These are phyloP conservation scores for Russula dissimulans DNA, from an alignment of 768 basidiomycete species.

Conservation along the genomic window DNA sequence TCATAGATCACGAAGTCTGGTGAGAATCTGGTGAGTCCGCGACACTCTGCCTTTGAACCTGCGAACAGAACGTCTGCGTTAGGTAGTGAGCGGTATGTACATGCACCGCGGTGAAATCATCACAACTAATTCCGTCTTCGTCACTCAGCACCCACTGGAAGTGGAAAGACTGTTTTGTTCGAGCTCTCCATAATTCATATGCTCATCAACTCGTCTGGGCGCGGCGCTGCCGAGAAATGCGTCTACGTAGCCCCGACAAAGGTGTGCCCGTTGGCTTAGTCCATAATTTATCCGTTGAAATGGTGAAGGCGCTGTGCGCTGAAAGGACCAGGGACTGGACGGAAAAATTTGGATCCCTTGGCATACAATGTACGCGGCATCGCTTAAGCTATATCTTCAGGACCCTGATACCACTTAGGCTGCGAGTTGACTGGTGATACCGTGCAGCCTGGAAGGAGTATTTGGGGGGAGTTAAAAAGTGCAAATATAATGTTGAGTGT, in stretches of 20 bases:
- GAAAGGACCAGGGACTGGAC: constrained; percentile 84
- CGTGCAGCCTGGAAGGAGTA: constrained; percentile 48
- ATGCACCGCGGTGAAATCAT: background rate
- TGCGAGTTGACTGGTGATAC: constrained; percentile 93
- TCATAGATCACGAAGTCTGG: constrained; percentile 47
- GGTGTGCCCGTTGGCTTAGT: constrained; percentile 30
- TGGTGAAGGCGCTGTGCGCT: constrained; percentile 67
- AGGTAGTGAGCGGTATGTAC: constrained; percentile 65
- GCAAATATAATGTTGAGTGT: constrained; percentile 63
- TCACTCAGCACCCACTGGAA: constrained; percentile 82
- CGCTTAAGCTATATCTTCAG: background rate
- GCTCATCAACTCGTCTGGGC: constrained; percentile 37
- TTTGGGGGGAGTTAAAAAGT: constrained; percentile 65
- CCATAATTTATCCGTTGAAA: background rate
- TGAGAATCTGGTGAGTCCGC: constrained; percentile 52
- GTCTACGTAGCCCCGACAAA: constrained; percentile 94
- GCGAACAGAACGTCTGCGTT: background rate
- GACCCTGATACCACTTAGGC: constrained; percentile 36
- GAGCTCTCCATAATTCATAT: constrained; percentile 82
- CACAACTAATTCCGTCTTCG: constrained; percentile 1
- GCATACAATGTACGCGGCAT: constrained; percentile 57
- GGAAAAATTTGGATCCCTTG: constrained; percentile 64
- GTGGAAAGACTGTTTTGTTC: constrained; percentile 93
- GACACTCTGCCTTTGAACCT: background rate
- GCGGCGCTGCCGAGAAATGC: constrained; percentile 43